phyloP scores from a whole-genome alignment of 2,329 filamentous ascomycete genomes.

The Conoideocrella luteorostrata region DNA sequence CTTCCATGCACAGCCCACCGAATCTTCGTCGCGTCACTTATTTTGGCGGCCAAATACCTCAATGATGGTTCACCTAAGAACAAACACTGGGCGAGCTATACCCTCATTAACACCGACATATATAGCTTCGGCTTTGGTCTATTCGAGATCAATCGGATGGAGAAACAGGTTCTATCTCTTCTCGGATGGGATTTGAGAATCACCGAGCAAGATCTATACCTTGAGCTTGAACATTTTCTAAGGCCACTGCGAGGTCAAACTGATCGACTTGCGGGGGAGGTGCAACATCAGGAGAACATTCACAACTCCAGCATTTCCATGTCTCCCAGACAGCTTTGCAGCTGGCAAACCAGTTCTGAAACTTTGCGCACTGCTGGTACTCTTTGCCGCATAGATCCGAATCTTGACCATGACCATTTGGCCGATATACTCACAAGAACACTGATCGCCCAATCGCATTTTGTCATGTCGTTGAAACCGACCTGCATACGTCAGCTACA shows the following conservation, averaged over 20 bases:
- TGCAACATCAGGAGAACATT: slow-evolving; percentile 40
- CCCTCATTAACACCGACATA: slow-evolving; percentile 59
- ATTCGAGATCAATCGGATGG: slow-evolving; percentile 98
- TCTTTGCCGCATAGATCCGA: too few relatives aligned
- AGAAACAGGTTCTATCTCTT: slow-evolving; percentile 93
- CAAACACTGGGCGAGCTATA: slow-evolving; percentile 99
- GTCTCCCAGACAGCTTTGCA: slow-evolving; percentile 37
- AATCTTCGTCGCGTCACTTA: slow-evolving; percentile 87
- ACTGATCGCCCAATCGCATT: too few relatives aligned
- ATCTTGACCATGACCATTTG: too few relatives aligned
- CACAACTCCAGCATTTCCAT: slow-evolving; percentile 40
- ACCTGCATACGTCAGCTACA: too few relatives aligned
- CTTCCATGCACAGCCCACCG: slow-evolving; percentile 95
- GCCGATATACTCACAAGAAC: too few relatives aligned
- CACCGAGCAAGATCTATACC: slow-evolving; percentile 76
- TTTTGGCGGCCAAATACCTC: slow-evolving; percentile 89
- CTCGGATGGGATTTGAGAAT: slow-evolving; percentile 93
- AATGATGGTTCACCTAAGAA: slow-evolving; percentile 99
- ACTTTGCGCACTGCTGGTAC: slow-evolving; percentile 31
- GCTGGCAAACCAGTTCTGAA: slow-evolving; percentile 34
- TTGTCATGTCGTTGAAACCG: too few relatives aligned
- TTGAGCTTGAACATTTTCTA: slow-evolving; percentile 81
- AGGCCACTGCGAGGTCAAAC: slow-evolving; percentile 66
- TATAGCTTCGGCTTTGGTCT: slow-evolving; percentile 82
- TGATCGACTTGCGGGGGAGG: slow-evolving; percentile 43